Evolutionary conservation across 495 filamentous ascomycete species (phyloP).

Genomic region (Talaromyces adpressus): DNA sequence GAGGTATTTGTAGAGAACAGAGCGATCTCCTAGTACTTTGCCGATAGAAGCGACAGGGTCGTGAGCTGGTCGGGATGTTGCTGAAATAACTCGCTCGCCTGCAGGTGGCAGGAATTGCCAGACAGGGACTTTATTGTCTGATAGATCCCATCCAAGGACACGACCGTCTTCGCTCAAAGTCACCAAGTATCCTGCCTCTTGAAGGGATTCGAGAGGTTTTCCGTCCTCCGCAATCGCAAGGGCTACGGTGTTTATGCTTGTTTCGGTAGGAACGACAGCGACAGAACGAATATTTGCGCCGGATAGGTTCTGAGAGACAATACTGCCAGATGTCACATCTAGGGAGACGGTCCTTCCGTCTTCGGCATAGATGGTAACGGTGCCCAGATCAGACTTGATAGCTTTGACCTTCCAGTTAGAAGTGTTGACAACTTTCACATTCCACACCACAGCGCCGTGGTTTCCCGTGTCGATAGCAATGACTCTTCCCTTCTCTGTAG

Average conservation of each 20-base stretch:
- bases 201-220: conserved; percentile 21
- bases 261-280: conserved; percentile 21
- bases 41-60: conserved; percentile 94
- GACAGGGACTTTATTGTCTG: conserved; percentile 39
- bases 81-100: conserved; percentile 58
- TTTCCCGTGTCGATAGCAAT: conserved; percentile 73
- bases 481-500: conserved; percentile 71
- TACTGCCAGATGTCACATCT: conserved; percentile 49
- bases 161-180: conserved; percentile 52
- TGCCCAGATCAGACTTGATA: conserved; percentile 52
- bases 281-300: conserved; percentile 25
- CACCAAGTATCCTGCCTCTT: conserved; percentile 41
- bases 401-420: conserved; percentile 60
- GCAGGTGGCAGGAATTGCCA: conserved; percentile 72
- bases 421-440: conserved; percentile 49
- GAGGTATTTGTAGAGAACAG: conserved; percentile 94
- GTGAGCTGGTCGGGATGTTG: conserved; percentile 61
- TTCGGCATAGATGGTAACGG: conserved; percentile 49
- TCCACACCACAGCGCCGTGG: conserved; percentile 72
- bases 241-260: conserved; percentile 13
- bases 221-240: conserved; percentile 30
- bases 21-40: conserved; percentile 81
- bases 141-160: conserved; percentile 52
- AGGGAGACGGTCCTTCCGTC: conserved; percentile 52
- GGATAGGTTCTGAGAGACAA: conserved; percentile 31